Evolutionary conservation across 2,329 filamentous ascomycete species (phyloP).

Genomic region (Aureobasidium musti): DNA sequence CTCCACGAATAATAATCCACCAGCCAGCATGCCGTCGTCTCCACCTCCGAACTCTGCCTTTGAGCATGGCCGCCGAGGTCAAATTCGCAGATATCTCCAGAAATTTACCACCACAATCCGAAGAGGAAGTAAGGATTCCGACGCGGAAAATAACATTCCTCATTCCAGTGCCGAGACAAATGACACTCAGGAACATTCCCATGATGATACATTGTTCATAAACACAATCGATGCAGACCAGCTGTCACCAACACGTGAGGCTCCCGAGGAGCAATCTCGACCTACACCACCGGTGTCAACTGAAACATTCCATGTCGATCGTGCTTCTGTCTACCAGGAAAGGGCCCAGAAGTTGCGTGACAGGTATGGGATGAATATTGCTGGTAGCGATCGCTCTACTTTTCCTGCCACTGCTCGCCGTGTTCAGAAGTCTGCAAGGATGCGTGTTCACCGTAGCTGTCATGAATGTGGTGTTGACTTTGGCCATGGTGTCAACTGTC

Average conservation of each 20-base stretch:
- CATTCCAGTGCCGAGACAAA: neutral
- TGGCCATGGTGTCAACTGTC: slow-evolving; percentile 23
- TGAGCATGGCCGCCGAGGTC: slow-evolving; percentile 20
- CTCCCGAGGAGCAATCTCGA: slow-evolving; percentile 18
- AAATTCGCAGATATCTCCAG: slow-evolving; percentile 22
- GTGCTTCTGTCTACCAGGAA: slow-evolving; percentile 21
- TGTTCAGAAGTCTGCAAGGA: slow-evolving; percentile 27
- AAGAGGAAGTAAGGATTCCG: slow-evolving; percentile 26
- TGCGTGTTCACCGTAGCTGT: slow-evolving; percentile 27
- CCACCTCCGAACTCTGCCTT: neutral
- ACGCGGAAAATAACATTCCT: slow-evolving; percentile 22
- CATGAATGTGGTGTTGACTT: slow-evolving; percentile 29
- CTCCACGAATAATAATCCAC: neutral
- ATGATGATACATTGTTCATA: slow-evolving; percentile 26
- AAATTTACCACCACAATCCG: slow-evolving; percentile 29
- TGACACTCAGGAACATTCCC: slow-evolving; percentile 21
- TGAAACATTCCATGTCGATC: slow-evolving; percentile 29
- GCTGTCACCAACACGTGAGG: neutral
- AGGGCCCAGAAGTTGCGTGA: slow-evolving; percentile 17
- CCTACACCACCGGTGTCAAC: neutral
- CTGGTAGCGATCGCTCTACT: slow-evolving; percentile 1
- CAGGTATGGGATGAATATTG: slow-evolving; percentile 24
- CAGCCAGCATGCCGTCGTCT: slow-evolving; percentile 6
- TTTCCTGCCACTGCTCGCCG: slow-evolving; percentile 10
- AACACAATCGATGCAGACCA: slow-evolving; percentile 22